Conservation (phyloP, 768 basidiomycete genomes). For the Xerocomellus chrysenteron region DNA sequence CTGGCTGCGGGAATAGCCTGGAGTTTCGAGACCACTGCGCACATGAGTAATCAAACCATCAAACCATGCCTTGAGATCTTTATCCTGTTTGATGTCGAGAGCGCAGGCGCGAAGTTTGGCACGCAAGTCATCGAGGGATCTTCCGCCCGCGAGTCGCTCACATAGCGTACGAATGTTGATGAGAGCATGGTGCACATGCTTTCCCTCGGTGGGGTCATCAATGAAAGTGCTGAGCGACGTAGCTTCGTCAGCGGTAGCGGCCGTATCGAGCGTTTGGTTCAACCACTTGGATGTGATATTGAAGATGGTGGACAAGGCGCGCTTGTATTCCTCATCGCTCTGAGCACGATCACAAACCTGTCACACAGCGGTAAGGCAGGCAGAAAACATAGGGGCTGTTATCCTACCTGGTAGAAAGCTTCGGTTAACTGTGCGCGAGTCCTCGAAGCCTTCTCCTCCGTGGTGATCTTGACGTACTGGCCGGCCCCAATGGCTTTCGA, state of each 20-base stretch:
- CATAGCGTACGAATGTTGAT: constrained; percentile 38
- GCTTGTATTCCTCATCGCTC: constrained; percentile 56
- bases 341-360: constrained; percentile 68
- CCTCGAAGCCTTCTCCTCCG: constrained; percentile 45
- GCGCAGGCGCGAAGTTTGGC: constrained; percentile 42
- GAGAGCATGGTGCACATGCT: constrained; percentile 58
- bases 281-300: constrained; percentile 57
- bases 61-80: constrained; percentile 52
- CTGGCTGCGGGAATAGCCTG: constrained; percentile 53
- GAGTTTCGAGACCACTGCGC: constrained; percentile 45
- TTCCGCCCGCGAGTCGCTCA: constrained; percentile 52
- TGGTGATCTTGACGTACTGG: constrained; percentile 42
- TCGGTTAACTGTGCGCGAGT: constrained; percentile 45
- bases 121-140: constrained; percentile 51
- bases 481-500: constrained; percentile 53
- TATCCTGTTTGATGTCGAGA: constrained; percentile 51
- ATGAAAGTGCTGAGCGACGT: constrained; percentile 56
- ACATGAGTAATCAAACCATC: constrained; percentile 51
- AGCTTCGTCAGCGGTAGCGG: constrained; percentile 41
- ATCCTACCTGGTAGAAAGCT: constrained; percentile 51
- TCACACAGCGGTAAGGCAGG: neutral
- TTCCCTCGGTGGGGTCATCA: constrained; percentile 59
- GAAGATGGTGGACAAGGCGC: constrained; percentile 58
- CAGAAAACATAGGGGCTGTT: too few relatives aligned
- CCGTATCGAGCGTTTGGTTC: constrained; percentile 48